Base-by-base conservation (phyloP, 192 early-diverging fungal genomes). In the Entomortierella beljakovae region DNA sequence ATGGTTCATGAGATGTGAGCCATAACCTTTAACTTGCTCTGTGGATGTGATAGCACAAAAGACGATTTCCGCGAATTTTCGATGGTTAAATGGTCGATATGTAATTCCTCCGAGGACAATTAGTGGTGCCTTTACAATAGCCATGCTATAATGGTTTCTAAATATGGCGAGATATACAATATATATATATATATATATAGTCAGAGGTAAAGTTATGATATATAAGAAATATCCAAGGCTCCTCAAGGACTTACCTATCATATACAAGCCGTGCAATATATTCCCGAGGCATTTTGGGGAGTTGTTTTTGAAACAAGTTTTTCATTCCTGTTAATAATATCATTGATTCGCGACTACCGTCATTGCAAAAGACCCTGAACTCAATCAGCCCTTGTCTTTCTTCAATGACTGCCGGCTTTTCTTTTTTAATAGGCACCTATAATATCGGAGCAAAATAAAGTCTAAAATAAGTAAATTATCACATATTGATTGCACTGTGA, bases 211-310 rank as follows among this genome's bases (percentile, higher is more conserved):
- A 32, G 0, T 32, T 28, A 0, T 1, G 3, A 15, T 15, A 20
- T 16, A 53, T 20, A 66, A 8, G 35, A 1, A 20, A 9, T n/a
- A n/a, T n/a, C 31, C 26, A 1, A 62, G 60, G 8, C 22, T 40
- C 26, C 35, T 28, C 10, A 0, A 26, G 10, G 40, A 26, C n/a
- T 37, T 84, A 94, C 92, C 90, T 68, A 64, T 99, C 97, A 73
- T 96, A 99, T 0, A 99, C 97, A 20, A 99, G 86, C 18, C 97
- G 87, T 1, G 96, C 94, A 70, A 99, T 99, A 70, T 99, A 99
- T 64, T 99, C 95, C 68, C 94, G 92, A 20, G 98, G 98, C 98
- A 99, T 99, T 61, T 98, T 98, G 23, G 98, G 98, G 64, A 99
- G 83, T 67, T 99, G 97, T 53, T 94, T 95, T 70, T 97, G 94